A percentile compares a stretch with the other conserved stretches of the same genome.
These are phyloP conservation scores for Sporothrix inflata DNA, from an alignment of 2,329 filamentous ascomycete species.

Conservation along the genomic window DNA sequence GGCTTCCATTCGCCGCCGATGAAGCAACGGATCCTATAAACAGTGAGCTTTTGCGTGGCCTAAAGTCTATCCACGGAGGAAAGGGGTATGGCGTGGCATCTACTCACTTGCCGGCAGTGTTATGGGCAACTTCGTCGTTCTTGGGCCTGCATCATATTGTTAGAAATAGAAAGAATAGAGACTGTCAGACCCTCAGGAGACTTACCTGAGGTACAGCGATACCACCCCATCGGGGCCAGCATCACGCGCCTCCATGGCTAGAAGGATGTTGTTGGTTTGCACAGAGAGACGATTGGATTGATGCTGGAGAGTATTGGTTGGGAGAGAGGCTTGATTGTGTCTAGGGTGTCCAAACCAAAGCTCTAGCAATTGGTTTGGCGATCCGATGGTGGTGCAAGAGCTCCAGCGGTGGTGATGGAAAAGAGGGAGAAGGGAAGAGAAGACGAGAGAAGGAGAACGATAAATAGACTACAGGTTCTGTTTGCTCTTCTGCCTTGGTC, in stretches of 20 bases:
- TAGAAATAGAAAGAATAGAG: not conserved
- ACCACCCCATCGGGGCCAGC: not conserved
- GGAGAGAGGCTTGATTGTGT: not conserved
- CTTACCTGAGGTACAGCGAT: constrained; percentile 20
- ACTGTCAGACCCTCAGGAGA: not conserved
- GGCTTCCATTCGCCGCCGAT: constrained; percentile 40
- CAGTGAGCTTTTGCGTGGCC: not conserved
- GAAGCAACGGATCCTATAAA: constrained; percentile 39
- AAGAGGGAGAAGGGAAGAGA: not conserved
- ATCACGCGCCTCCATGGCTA: not conserved
- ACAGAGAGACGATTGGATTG: no score
- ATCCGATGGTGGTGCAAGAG: not conserved
- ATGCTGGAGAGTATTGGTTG: not conserved
- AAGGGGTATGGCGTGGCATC: not conserved
- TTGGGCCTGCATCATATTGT: not conserved
- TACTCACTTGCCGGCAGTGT: constrained; percentile 12
- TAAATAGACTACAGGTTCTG: not conserved
- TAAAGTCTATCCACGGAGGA: not conserved
- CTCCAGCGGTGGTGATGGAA: not conserved
- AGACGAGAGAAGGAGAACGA: not conserved
- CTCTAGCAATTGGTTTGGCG: not conserved
- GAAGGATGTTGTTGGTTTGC: not conserved
- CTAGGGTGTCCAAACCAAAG: not conserved
- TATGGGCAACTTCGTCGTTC: not conserved
- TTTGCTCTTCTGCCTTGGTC: not conserved